Evolutionary conservation across 257 asterid species (phyloP), one percentile per base, ranked within the genome.

Genomic region (Solanum dulcamara): DNA sequence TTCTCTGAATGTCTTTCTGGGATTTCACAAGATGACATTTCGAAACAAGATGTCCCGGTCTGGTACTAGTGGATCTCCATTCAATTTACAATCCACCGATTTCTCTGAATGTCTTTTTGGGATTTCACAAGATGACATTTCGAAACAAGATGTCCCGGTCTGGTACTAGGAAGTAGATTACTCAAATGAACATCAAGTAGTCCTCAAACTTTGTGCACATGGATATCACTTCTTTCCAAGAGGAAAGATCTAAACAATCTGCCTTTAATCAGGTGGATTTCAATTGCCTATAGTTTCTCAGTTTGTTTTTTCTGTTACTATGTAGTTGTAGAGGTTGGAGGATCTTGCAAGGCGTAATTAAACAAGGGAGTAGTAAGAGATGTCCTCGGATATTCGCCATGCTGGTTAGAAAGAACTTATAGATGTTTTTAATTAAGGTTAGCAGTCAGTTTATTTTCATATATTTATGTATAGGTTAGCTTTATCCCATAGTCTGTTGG

Each of bases 21-120:
- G 59, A 55, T 74, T 10, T 51, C 66, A 83, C 81, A 83, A 4
- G 86, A 67, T 20, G n/a, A 51, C 86, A 20, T 85, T 32, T 37
- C 89, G 3, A 92, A 86, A 88, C 91, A 87, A 72, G 93, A 92
- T 67, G 86, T 59, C 2, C 72, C 92, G 2, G 37, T 89, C 24
- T 92, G n/a, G n/a, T n/a, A n/a, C n/a, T n/a, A n/a, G n/a, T 8
- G 92, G 89, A 24, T 87, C 93, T 32, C 92, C 93, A 2, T 88
- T 85, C 84, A 86, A 85, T 81, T 86, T 89, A 4, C 32, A 87
- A 26, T 66, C 91, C 20, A 87, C 72, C 18, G 94, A 89, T 83
- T 88, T 66, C 86, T 84, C 90, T 26, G 81, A 88, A 24, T 91
- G 87, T 86, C 87, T 88, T 26, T 84, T 81, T 30, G 40, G 46